These are phyloP conservation scores for Mycena capillaripes DNA, from an alignment of 768 basidiomycete species.

Conservation along the genomic window DNA sequence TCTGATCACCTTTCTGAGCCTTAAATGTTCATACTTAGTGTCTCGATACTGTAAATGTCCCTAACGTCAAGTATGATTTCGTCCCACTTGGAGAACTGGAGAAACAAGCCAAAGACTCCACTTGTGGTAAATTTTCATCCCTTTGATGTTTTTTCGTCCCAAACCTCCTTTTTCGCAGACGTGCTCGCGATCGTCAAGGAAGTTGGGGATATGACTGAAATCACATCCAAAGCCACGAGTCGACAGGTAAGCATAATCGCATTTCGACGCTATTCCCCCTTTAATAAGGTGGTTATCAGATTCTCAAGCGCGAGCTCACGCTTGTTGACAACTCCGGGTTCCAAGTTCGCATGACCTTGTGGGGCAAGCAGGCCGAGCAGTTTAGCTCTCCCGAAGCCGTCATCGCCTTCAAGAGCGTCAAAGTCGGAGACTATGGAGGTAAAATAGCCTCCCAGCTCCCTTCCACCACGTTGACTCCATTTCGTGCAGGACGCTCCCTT, in stretches of 20 bases:
- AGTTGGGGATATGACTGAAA: conserved; percentile 73
- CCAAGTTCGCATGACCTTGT: conserved; percentile 88
- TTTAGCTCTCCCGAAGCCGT: conserved; percentile 76
- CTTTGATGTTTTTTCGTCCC: background rate
- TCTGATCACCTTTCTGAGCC: conserved; percentile 1
- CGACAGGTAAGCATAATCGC: conserved; percentile 64
- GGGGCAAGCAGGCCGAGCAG: conserved; percentile 95
- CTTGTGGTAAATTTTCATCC: conserved; percentile 75
- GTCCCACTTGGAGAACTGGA: conserved; percentile 74
- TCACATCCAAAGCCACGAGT: conserved; percentile 82
- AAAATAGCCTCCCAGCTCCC: conserved; percentile 28
- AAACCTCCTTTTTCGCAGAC: conserved; percentile 62
- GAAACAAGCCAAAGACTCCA: conserved; percentile 80
- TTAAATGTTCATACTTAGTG: conserved; percentile 67
- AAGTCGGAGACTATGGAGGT: conserved; percentile 94
- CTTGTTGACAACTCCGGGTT: conserved; percentile 88
- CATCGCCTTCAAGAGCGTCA: conserved; percentile 94
- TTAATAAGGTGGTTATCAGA: conserved; percentile 55
- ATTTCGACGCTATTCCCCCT: conserved; percentile 5
- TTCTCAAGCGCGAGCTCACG: conserved; percentile 90
- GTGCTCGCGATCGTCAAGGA: conserved; percentile 92
- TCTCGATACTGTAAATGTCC: conserved; percentile 80
- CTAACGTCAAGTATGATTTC: conserved; percentile 89
- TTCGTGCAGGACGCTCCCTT: conserved; percentile 77
- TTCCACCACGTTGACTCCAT: background rate